These are phyloP conservation scores for Phytopythium mirpurense DNA, from an alignment of 352 stramenopile genomes.

Conservation along the genomic window DNA sequence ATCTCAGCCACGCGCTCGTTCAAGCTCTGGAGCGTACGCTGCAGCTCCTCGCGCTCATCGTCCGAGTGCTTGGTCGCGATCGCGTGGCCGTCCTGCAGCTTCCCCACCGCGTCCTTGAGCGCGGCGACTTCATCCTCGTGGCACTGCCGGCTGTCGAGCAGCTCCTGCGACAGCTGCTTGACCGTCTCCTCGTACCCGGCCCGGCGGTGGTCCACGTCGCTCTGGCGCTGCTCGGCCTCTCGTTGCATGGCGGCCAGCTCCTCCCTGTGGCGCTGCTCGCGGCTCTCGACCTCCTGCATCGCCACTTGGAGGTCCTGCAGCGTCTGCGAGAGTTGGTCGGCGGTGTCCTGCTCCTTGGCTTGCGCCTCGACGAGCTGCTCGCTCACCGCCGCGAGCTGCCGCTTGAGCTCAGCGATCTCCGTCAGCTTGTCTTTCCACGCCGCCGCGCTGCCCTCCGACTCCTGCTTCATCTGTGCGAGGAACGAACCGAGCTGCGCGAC, in stretches of 20 bases:
- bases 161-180: slow-evolving; percentile 19
- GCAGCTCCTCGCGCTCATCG: not conserved
- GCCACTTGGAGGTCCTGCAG: slow-evolving; percentile 31
- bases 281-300: slow-evolving; percentile 24
- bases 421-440: slow-evolving; percentile 61
- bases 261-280: slow-evolving; percentile 31
- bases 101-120: slow-evolving; percentile 21
- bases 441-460: slow-evolving; percentile 48
- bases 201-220: slow-evolving; percentile 25
- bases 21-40: not conserved
- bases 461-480: slow-evolving; percentile 69
- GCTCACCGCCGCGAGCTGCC: slow-evolving; percentile 22
- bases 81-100: slow-evolving; percentile 13
- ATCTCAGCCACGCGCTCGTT: slow-evolving; percentile 4
- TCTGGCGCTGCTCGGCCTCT: slow-evolving; percentile 42
- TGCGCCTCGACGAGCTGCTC: slow-evolving; percentile 33
- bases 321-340: slow-evolving; percentile 24
- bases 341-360: slow-evolving; percentile 27
- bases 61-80: slow-evolving; percentile 10
- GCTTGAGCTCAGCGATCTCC: slow-evolving; percentile 44
- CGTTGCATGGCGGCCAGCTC: slow-evolving; percentile 59
- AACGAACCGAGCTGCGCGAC: slow-evolving; percentile 61
- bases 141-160: slow-evolving; percentile 22
- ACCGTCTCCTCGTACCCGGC: slow-evolving; percentile 31
- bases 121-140: slow-evolving; percentile 13